phyloP scores from a whole-genome alignment of 2,329 filamentous ascomycete species.

The Venturiaceae sp. region DNA sequence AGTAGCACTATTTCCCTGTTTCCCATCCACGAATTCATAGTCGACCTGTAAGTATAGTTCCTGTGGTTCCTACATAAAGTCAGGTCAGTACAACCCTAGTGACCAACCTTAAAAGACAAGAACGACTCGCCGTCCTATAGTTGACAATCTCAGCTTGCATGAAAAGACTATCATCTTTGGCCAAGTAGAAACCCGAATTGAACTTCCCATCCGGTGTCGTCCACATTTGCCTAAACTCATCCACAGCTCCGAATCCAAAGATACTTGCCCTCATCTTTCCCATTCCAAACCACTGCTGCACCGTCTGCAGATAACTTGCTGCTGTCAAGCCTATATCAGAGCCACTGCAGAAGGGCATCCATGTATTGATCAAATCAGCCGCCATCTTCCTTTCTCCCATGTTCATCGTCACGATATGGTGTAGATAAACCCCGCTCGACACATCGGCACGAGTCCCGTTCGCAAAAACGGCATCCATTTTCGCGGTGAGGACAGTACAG shows the following conservation, averaged over 20 bases:
- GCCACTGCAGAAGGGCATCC: too few relatives aligned
- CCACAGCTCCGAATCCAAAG: too few relatives aligned
- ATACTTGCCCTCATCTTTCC: too few relatives aligned
- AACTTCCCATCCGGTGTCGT: constrained; percentile 1
- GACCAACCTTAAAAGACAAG: too few relatives aligned
- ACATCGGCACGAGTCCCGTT: neutral
- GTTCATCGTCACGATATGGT: neutral
- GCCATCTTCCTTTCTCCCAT: too few relatives aligned
- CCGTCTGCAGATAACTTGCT: too few relatives aligned
- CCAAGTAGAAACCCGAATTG: neutral
- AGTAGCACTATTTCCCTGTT: neutral
- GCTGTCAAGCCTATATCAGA: too few relatives aligned
- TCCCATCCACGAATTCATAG: neutral
- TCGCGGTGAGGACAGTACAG: constrained; percentile 2
- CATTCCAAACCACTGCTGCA: too few relatives aligned
- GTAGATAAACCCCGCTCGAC: neutral
- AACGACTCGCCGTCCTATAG: neutral
- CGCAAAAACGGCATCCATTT: neutral
- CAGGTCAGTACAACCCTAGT: too few relatives aligned
- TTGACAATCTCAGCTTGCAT: constrained; percentile 4
- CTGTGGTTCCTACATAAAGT: too few relatives aligned
- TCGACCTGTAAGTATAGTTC: neutral
- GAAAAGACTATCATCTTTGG: neutral
- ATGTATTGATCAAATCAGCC: too few relatives aligned
- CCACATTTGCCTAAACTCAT: constrained; percentile 1